These are phyloP conservation scores for Symmetrospora coprosmae DNA, from an alignment of 768 basidiomycete genomes.

Conservation along the genomic window DNA sequence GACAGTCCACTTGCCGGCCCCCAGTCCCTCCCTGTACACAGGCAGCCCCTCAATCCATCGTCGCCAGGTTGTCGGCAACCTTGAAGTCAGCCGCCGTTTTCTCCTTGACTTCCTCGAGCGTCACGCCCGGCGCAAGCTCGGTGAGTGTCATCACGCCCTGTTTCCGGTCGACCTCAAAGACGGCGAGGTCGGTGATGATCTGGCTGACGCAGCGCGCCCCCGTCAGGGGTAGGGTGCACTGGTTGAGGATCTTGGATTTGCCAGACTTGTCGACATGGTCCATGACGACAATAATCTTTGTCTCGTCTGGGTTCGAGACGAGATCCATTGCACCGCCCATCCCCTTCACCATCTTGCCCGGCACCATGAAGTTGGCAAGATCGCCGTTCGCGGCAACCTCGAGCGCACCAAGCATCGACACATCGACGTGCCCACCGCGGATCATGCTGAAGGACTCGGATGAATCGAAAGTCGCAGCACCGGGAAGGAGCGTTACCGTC, in stretches of 20 bases:
- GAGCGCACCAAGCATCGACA: slow-evolving; percentile 89
- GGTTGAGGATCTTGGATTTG: slow-evolving; percentile 62
- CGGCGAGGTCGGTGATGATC: slow-evolving; percentile 83
- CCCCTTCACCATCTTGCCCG: slow-evolving; percentile 60
- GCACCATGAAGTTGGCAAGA: slow-evolving; percentile 97
- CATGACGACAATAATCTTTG: slow-evolving; percentile 68
- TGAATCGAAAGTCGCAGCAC: slow-evolving; percentile 83
- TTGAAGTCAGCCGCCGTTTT: slow-evolving; percentile 76
- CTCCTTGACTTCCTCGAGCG: slow-evolving; percentile 63
- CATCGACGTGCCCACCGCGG: slow-evolving; percentile 85
- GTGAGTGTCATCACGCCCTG: slow-evolving; percentile 58
- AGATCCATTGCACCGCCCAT: slow-evolving; percentile 90
- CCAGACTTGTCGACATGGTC: slow-evolving; percentile 85
- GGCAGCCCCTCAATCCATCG: too few species aligned
- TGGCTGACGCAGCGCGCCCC: slow-evolving; percentile 75
- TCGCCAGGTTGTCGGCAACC: slow-evolving; percentile 34
- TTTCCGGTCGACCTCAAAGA: slow-evolving; percentile 71
- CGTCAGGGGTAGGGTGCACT: slow-evolving; percentile 72
- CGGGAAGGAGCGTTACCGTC: slow-evolving; percentile 79
- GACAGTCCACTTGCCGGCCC: too few species aligned
- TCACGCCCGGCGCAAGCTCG: slow-evolving; percentile 72
- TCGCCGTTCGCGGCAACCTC: slow-evolving; percentile 80
- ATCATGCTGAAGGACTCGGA: slow-evolving; percentile 95
- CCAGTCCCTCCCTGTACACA: too few species aligned
- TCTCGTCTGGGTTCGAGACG: slow-evolving; percentile 78